phyloP scores from a whole-genome alignment of 306 rosid species.

The Lotus japonicus region DNA sequence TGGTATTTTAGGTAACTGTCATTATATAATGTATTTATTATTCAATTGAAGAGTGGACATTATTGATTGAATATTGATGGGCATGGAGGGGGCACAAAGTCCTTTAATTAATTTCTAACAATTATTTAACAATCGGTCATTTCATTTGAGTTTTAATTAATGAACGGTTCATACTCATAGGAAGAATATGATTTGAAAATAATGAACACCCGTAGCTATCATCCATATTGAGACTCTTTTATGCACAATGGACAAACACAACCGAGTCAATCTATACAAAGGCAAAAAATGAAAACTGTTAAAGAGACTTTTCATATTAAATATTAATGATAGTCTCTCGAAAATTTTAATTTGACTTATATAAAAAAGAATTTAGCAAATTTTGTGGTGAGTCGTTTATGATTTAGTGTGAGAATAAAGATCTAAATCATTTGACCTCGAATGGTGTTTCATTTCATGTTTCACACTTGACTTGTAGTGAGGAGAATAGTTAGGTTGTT shows the following conservation, averaged over 20 bases:
- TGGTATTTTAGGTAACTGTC: conserved; percentile 24
- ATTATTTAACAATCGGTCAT: conserved; percentile 12
- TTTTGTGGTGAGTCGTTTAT: too few species aligned
- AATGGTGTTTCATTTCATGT: too few species aligned
- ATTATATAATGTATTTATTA: neutral
- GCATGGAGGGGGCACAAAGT: neutral
- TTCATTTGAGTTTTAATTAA: conserved; percentile 17
- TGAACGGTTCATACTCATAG: neutral
- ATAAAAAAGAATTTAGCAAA: too few species aligned
- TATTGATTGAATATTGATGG: neutral
- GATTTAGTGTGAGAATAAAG: too few species aligned
- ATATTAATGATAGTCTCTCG: neutral
- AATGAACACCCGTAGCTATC: neutral
- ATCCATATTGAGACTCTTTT: neutral
- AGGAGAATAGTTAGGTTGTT: too few species aligned
- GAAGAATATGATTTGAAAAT: neutral
- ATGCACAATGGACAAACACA: too few species aligned
- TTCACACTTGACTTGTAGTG: too few species aligned
- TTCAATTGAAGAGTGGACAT: neutral
- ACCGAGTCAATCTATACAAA: too few species aligned
- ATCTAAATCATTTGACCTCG: too few species aligned
- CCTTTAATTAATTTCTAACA: neutral
- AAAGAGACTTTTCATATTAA: neutral
- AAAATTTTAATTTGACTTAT: neutral
- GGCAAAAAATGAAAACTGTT: neutral